These are phyloP conservation scores for Phycomyces nitens DNA, from an alignment of 192 early-diverging fungal genomes.

Conservation along the genomic window DNA sequence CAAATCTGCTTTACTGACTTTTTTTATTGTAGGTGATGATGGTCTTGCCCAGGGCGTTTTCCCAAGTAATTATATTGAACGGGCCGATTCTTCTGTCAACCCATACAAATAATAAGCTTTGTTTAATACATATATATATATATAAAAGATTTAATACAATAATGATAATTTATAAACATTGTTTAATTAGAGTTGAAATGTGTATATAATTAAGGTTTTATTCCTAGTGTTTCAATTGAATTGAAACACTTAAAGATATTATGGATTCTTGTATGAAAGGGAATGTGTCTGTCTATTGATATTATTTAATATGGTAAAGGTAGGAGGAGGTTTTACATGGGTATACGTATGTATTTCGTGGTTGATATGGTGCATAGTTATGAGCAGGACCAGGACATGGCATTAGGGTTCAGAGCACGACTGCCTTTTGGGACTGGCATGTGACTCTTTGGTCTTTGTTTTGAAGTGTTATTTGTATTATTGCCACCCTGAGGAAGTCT, in stretches of 20 bases:
- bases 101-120: not conserved
- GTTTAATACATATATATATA: not conserved
- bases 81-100: slow-evolving; percentile 5
- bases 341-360: not conserved
- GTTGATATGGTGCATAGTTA: not conserved
- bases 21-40: not conserved
- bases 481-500: slow-evolving; percentile 4
- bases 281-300: no score
- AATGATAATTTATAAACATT: no score
- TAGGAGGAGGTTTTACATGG: not conserved
- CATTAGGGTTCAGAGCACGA: slow-evolving; percentile 4
- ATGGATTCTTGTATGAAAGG: no score
- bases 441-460: not conserved
- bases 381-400: not conserved
- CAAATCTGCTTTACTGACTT: not conserved
- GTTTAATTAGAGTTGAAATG: no score
- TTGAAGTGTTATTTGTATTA: not conserved
- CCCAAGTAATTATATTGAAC: slow-evolving; percentile 16
- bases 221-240: no score
- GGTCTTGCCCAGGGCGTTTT: slow-evolving; percentile 5
- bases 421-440: not conserved
- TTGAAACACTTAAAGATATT: no score
- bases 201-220: no score
- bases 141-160: not conserved
- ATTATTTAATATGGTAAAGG: not conserved